A percentile compares a stretch with the other conserved stretches of the same genome.
phyloP scores from a whole-genome alignment of 2,329 filamentous ascomycete species.

The Celoporthe dispersa region DNA sequence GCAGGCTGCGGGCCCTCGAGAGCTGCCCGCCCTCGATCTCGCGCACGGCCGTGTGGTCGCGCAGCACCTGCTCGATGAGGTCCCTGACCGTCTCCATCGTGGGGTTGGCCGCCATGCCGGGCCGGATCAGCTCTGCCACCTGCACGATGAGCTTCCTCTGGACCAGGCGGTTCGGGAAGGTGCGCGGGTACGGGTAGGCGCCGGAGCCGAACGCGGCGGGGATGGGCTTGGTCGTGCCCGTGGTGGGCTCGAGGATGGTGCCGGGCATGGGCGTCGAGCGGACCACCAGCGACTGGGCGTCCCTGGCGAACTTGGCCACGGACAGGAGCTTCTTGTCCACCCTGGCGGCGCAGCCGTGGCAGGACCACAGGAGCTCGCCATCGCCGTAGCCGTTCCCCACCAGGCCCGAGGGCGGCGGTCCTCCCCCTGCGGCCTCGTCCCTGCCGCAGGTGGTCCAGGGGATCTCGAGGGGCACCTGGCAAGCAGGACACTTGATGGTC shows the following conservation, averaged over 20 bases:
- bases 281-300: conserved; percentile 54
- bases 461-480: conserved; percentile 46
- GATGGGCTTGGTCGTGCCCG: conserved; percentile 52
- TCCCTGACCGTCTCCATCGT: conserved; percentile 57
- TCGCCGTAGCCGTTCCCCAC: conserved; percentile 65
- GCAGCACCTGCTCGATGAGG: conserved; percentile 53
- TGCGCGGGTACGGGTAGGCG: conserved; percentile 39
- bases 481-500: conserved; percentile 59
- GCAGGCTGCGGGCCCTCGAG: conserved; percentile 30
- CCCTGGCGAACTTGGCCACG: conserved; percentile 64
- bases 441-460: conserved; percentile 64
- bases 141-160: conserved; percentile 47
- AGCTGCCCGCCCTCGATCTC: conserved; percentile 42
- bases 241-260: conserved; percentile 61
- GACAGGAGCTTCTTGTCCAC: conserved; percentile 64
- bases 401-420: conserved; percentile 36
- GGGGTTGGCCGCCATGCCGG: conserved; percentile 35
- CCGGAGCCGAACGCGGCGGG: conserved; percentile 30
- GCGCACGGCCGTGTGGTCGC: conserved; percentile 43
- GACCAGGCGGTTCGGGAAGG: conserved; percentile 65
- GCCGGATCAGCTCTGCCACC: conserved; percentile 46
- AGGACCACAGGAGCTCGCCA: conserved; percentile 54
- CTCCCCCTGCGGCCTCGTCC: conserved; percentile 42
- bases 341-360: conserved; percentile 52
- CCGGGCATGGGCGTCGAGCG: conserved; percentile 65